phyloP scores from a whole-genome alignment of 148 eudicot species.

The Dysphania ambrosioides region DNA sequence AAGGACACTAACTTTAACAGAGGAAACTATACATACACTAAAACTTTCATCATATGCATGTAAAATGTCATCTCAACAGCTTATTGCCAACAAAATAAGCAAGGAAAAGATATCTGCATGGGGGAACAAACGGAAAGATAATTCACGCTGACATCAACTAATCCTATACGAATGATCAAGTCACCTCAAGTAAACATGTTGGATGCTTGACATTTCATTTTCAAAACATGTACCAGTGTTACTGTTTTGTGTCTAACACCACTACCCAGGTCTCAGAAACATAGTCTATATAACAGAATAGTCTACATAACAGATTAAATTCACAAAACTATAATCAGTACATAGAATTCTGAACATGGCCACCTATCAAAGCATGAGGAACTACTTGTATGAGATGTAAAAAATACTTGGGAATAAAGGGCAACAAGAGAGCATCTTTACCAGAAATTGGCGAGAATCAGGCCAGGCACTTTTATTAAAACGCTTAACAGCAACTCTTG shows the following conservation, averaged over 20 bases:
- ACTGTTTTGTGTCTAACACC: neutral
- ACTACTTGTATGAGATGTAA: neutral
- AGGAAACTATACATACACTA: neutral
- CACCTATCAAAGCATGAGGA: neutral
- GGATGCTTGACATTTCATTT: neutral
- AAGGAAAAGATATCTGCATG: neutral
- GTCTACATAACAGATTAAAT: neutral
- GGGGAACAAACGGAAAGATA: neutral
- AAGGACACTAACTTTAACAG: neutral
- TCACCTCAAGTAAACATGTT: neutral
- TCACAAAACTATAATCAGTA: too few relatives aligned
- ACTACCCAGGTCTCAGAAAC: neutral
- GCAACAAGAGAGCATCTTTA: slow-evolving; percentile 20
- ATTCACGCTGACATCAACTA: neutral
- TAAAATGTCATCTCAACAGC: neutral
- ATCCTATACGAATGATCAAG: neutral
- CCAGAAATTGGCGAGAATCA: slow-evolving; percentile 57
- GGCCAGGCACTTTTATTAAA: slow-evolving; percentile 68
- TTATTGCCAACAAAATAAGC: neutral
- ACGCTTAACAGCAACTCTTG: slow-evolving; percentile 61
- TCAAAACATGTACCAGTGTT: neutral
- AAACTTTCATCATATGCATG: neutral
- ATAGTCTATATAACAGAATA: neutral
- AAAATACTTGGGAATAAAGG: neutral
- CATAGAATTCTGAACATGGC: too few relatives aligned